These are phyloP conservation scores for Acorus gramineus DNA, from an alignment of 106 monocot genomes.

Conservation along the genomic window DNA sequence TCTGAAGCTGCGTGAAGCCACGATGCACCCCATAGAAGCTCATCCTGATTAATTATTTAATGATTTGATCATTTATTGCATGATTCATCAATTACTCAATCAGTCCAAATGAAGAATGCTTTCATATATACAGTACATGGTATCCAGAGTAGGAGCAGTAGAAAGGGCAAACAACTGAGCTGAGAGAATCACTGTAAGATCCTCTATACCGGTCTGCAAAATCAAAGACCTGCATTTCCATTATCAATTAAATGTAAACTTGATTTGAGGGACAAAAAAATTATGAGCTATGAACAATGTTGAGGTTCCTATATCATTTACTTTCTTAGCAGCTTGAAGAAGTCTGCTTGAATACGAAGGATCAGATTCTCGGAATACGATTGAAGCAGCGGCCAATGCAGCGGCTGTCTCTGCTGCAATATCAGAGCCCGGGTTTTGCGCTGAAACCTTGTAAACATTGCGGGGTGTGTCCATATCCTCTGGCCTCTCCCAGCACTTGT, in stretches of 20 bases:
- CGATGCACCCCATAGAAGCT: conserved; percentile 78
- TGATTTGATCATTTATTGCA: neutral
- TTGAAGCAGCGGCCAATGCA: conserved; percentile 60
- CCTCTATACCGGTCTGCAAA: conserved; percentile 56
- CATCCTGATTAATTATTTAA: conserved; percentile 30
- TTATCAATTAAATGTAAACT: neutral
- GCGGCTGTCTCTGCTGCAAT: conserved; percentile 72
- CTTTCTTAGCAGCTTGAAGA: conserved; percentile 28
- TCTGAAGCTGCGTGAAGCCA: conserved; percentile 59
- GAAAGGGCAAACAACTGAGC: conserved; percentile 66
- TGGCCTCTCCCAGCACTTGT: conserved; percentile 78
- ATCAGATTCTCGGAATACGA: conserved; percentile 45
- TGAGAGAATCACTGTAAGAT: conserved; percentile 69
- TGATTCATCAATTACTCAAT: too few species aligned
- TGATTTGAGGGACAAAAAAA: neutral
- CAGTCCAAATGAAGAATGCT: too few species aligned
- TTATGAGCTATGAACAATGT: neutral
- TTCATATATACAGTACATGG: conserved; percentile 17
- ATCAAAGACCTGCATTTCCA: conserved; percentile 50
- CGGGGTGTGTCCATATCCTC: conserved; percentile 86
- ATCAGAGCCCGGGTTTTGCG: conserved; percentile 62
- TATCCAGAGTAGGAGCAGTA: conserved; percentile 88
- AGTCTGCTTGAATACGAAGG: conserved; percentile 41
- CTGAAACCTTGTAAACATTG: conserved; percentile 47
- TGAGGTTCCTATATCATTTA: neutral